A percentile compares a stretch with the other conserved stretches of the same genome.
Evolutionary conservation across 164 flowering plant genomes (phyloP).

Genomic region (Macadamia tetraphylla): DNA sequence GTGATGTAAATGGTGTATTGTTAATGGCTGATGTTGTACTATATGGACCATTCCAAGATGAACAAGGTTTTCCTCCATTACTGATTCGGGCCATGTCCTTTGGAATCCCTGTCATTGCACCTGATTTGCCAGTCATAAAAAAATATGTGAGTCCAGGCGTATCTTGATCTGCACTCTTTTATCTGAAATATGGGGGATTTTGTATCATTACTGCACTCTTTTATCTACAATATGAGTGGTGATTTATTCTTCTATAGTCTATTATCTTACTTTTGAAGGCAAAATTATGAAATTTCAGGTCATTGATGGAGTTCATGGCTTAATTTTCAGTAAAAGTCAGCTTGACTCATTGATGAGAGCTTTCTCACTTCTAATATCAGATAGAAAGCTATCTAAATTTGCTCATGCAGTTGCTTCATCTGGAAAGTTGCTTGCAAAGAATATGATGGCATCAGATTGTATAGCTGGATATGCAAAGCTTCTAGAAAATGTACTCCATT

Average conservation of each 20-base stretch:
- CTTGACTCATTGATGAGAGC: conserved; percentile 60
- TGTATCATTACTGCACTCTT: neutral
- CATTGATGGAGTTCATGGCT: conserved; percentile 70
- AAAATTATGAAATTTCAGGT: conserved; percentile 40
- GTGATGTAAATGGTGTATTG: conserved; percentile 60
- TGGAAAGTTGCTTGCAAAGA: conserved; percentile 70
- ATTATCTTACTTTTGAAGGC: neutral
- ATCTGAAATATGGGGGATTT: neutral
- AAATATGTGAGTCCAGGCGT: conserved; percentile 58
- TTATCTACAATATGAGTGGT: neutral
- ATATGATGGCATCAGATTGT: conserved; percentile 80
- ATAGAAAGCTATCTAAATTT: conserved; percentile 63
- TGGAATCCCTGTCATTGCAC: conserved; percentile 70
- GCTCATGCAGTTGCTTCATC: conserved; percentile 58
- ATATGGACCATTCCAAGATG: conserved; percentile 81
- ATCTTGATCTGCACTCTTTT: neutral
- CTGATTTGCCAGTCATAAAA: conserved; percentile 64
- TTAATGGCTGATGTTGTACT: conserved; percentile 83
- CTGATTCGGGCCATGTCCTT: conserved; percentile 85
- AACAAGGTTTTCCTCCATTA: conserved; percentile 83
- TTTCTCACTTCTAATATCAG: conserved; percentile 60
- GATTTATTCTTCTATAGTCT: too few relatives aligned
- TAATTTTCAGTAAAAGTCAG: conserved; percentile 49
- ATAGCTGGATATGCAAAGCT: conserved; percentile 65
- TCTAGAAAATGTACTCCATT: conserved; percentile 59